A percentile compares a stretch with the other conserved stretches of the same genome.
Evolutionary conservation across 768 basidiomycete genomes (phyloP).

Genomic region (Tricholoma flavovirens): DNA sequence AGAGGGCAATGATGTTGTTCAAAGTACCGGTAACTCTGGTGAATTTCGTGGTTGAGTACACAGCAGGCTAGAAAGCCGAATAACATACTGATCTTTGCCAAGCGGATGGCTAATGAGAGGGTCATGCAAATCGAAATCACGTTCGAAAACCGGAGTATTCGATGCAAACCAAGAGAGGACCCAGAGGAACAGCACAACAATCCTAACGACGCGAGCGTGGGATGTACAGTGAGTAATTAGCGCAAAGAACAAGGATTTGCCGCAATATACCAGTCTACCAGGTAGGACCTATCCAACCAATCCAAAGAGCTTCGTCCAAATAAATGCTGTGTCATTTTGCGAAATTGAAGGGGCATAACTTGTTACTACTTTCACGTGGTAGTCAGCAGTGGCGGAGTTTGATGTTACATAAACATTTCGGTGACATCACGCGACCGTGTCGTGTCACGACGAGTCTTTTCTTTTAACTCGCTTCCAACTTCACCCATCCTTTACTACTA

Average conservation of each 20-base stretch:
- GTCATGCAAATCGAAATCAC: conserved; percentile 46
- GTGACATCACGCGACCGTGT: conserved; percentile 22
- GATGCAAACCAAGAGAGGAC: conserved; percentile 33
- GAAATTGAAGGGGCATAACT: not conserved
- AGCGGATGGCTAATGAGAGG: conserved; percentile 48
- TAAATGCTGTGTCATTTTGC: conserved; percentile 15
- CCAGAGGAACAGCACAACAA: conserved; percentile 36
- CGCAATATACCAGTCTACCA: conserved; percentile 44
- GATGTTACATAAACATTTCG: not conserved
- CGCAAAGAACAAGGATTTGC: not conserved
- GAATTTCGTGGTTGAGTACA: conserved; percentile 3
- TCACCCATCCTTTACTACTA: conserved; percentile 23
- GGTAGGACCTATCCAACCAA: conserved; percentile 42
- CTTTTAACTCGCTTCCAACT: not conserved
- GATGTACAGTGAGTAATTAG: not conserved
- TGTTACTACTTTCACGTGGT: no score
- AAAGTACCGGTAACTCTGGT: conserved; percentile 46
- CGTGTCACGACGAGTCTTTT: not conserved
- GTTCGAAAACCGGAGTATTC: conserved; percentile 38
- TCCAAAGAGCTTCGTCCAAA: conserved; percentile 34
- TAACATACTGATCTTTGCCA: conserved; percentile 42
- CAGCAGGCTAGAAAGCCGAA: not conserved
- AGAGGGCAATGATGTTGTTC: conserved; percentile 43
- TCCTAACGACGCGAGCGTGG: conserved; percentile 17
- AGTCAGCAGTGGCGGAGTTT: no score